Percentiles rank a stretch among this genome's conserved stretches.
These are phyloP conservation scores for Peronospora tabacina DNA, from an alignment of 352 stramenopile species.

Conservation along the genomic window DNA sequence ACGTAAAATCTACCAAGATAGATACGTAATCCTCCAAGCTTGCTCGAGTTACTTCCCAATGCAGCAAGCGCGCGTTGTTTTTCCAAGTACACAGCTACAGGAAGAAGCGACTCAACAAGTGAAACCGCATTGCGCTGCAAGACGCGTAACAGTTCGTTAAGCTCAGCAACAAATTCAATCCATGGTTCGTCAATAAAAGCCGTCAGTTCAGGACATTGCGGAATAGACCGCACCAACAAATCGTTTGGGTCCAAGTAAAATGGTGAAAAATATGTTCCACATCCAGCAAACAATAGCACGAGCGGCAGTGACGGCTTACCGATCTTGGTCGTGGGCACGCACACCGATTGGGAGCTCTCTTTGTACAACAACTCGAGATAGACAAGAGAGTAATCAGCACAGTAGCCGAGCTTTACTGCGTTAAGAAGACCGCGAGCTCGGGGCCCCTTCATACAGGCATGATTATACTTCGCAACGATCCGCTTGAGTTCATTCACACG, in stretches of 20 bases:
- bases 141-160: constrained; percentile 67
- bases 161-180: constrained; percentile 77
- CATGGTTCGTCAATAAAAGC: constrained; percentile 82
- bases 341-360: constrained; percentile 61
- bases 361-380: constrained; percentile 75
- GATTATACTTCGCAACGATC: constrained; percentile 69
- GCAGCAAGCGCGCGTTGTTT: constrained; percentile 37
- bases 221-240: constrained; percentile 66
- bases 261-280: constrained; percentile 70
- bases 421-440: constrained; percentile 61
- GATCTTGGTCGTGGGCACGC: constrained; percentile 62
- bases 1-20: constrained; percentile 73
- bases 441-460: constrained; percentile 74
- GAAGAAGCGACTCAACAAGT: constrained; percentile 51
- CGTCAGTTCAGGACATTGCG: constrained; percentile 67
- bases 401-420: constrained; percentile 72
- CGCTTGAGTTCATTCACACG: constrained; percentile 73
- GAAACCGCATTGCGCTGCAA: constrained; percentile 49
- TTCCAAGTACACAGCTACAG: constrained; percentile 58
- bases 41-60: constrained; percentile 30
- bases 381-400: constrained; percentile 69
- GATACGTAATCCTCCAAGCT: constrained; percentile 59
- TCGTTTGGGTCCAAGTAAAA: constrained; percentile 79
- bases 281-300: constrained; percentile 69
- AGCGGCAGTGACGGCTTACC: constrained; percentile 63